Conservation (phyloP, 2,329 filamentous ascomycete genomes). For the Lachnellula occidentalis region DNA sequence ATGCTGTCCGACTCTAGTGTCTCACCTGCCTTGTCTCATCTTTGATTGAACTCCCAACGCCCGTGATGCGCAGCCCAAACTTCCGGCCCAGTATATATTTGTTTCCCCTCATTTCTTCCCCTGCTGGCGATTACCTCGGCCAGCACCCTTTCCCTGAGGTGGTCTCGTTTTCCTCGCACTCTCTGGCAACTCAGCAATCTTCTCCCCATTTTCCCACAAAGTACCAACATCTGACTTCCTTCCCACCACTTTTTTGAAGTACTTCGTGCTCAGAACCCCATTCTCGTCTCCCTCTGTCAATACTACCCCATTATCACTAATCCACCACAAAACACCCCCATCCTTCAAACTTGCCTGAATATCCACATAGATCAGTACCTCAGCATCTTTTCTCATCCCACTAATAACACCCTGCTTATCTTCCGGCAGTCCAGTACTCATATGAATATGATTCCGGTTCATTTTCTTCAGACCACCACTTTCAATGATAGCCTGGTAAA, state of each 20-base stretch:
- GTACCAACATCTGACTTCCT: constrained; percentile 54
- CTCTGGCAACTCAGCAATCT: constrained; percentile 59
- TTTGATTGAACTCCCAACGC: too few relatives aligned
- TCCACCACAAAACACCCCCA: constrained; percentile 64
- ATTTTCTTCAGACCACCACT: constrained; percentile 75
- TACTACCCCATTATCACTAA: constrained; percentile 73
- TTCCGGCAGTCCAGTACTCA: constrained; percentile 65
- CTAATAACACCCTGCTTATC: constrained; percentile 52
- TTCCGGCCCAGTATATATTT: not conserved
- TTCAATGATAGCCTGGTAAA: constrained; percentile 70
- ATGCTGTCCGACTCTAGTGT: too few relatives aligned
- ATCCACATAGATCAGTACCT: constrained; percentile 75
- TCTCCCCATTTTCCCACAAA: constrained; percentile 65
- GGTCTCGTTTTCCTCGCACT: not conserved
- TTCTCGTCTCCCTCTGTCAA: constrained; percentile 56
- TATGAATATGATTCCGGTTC: constrained; percentile 85
- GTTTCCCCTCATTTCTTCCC: constrained; percentile 1
- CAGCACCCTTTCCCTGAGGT: not conserved
- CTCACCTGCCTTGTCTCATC: too few relatives aligned
- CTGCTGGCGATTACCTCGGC: not conserved
- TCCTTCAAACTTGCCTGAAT: constrained; percentile 59
- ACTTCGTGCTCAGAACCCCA: constrained; percentile 58
- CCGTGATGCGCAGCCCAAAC: not conserved
- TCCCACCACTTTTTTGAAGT: constrained; percentile 67
- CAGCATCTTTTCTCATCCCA: constrained; percentile 74